Conservation (phyloP, 768 basidiomycete species). For the Tephrocybe sp. region DNA sequence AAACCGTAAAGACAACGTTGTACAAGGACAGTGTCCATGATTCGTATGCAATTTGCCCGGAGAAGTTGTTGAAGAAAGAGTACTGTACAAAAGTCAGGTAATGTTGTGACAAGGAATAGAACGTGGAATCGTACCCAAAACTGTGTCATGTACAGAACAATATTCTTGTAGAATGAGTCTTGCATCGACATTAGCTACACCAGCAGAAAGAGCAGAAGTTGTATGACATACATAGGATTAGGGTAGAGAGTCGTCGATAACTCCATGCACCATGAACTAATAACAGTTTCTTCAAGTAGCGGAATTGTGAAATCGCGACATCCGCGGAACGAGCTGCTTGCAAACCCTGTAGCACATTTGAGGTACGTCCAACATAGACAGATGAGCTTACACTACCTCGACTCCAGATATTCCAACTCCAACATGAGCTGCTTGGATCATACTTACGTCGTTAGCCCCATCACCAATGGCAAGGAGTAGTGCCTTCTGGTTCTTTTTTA, state of each 20-base stretch:
- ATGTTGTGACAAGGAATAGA: not conserved
- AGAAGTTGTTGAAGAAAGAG: constrained; percentile 99
- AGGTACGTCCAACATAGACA: not conserved
- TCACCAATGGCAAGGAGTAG: constrained; percentile 97
- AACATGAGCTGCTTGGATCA: constrained; percentile 99
- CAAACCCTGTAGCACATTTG: constrained; percentile 59
- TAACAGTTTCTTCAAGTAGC: constrained; percentile 89
- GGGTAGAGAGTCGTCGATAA: constrained; percentile 90
- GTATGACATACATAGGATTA: constrained; percentile 81
- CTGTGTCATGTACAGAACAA: constrained; percentile 96
- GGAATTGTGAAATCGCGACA: constrained; percentile 96
- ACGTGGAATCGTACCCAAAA: constrained; percentile 72
- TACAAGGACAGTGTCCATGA: constrained; percentile 98
- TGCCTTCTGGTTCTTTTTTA: constrained; percentile 92
- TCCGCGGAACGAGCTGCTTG: constrained; percentile 99
- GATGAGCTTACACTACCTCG: constrained; percentile 51
- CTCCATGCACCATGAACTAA: constrained; percentile 99
- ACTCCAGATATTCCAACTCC: constrained; percentile 98
- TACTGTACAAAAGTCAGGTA: constrained; percentile 50
- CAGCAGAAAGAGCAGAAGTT: not conserved
- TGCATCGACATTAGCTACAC: constrained; percentile 9
- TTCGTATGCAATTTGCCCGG: constrained; percentile 97
- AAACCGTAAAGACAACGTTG: constrained; percentile 93
- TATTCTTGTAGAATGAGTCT: constrained; percentile 99
- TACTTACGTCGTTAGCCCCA: constrained; percentile 97